Base-by-base conservation (phyloP, 768 basidiomycete genomes). In the Tylopilus sp. region DNA sequence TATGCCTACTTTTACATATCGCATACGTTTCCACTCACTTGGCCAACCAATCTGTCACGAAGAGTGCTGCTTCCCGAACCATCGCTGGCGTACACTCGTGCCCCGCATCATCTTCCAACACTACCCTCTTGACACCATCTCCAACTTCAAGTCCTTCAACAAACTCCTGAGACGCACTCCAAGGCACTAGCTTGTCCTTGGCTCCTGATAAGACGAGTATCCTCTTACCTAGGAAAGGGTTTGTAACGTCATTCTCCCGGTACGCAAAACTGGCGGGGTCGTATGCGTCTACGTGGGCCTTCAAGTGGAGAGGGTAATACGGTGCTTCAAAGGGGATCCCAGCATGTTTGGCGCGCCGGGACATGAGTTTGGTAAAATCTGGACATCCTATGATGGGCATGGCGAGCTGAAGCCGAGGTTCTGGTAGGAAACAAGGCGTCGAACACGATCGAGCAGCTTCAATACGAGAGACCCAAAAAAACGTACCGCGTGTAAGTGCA, bases 201-300 rank as follows among this genome's bases (percentile, higher is more conserved):
- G 58, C 78, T 0, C 90, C 91, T 1, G 83, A 82, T 4, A 94
- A 66, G 3, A 87, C 82, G 6, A 94, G 74, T 13, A 94, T 75
- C 60, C 81, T 81, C 72, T 91, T 91, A 1, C 81, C 84, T 4
- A 75, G 51, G 65, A 88, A 91, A 1, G 84, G 81, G 56, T 86
- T 86, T 10, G 65, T 57, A 2, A 46, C 53, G 30, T 71, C 75
- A 2, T 50, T 53, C 18, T 73, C 66, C 12, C 69, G 59, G 55
- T 75, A 80, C 5, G 79, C 69, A 33, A 72, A 68, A 3, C 63
- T 66, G 3, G 67, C 74, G 1, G 83, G 80, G 56, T 83, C 80
- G 23, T 71, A 56, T 15, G 57, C 61, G 35, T 67, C 55, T n/a
- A 90, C 72, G 39, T 81, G 66, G 17, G 67, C 67, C 26, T 75